These are phyloP conservation scores for Phaeoacremonium minimum DNA, from an alignment of 2,329 filamentous ascomycete genomes.

Conservation along the genomic window DNA sequence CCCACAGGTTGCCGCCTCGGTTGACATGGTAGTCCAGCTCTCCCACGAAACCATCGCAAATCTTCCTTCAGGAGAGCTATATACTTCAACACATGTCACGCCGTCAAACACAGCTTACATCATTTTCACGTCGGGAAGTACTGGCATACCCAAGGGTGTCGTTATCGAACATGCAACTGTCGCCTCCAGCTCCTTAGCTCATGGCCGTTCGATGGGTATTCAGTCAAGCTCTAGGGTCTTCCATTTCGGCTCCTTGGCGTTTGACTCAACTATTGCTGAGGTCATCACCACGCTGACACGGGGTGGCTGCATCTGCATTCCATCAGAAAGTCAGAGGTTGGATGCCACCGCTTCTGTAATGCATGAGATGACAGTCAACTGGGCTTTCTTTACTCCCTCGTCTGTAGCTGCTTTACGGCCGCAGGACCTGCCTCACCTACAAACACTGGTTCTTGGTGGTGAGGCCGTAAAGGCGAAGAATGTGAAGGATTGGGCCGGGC, in stretches of 20 bases:
- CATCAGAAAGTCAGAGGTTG: slow-evolving; percentile 30
- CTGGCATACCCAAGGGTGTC: no score
- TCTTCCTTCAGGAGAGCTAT: background rate
- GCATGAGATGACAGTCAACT: slow-evolving; percentile 10
- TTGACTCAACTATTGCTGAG: no score
- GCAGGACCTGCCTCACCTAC: slow-evolving; percentile 3
- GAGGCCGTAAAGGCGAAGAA: slow-evolving; percentile 49
- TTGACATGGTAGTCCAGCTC: slow-evolving; percentile 23
- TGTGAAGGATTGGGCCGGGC: slow-evolving; percentile 18
- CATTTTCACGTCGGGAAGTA: no score
- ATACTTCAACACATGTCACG: no score
- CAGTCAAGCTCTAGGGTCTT: slow-evolving; percentile 19
- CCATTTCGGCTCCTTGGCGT: slow-evolving; percentile 25
- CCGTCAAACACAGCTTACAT: no score
- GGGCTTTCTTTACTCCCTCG: slow-evolving; percentile 5
- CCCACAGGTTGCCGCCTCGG: no score
- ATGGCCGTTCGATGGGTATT: slow-evolving; percentile 14
- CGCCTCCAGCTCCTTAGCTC: slow-evolving; percentile 10
- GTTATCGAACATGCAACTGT: slow-evolving; percentile 7
- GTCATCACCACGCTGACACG: slow-evolving; percentile 11
- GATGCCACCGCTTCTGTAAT: slow-evolving; percentile 23
- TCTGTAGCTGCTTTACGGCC: slow-evolving; percentile 6
- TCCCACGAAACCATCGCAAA: slow-evolving; percentile 17
- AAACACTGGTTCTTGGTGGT: slow-evolving; percentile 27
- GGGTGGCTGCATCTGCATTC: slow-evolving; percentile 26